Conservation (phyloP, 2,329 filamentous ascomycete species). For the Nigrospora oryzae region DNA sequence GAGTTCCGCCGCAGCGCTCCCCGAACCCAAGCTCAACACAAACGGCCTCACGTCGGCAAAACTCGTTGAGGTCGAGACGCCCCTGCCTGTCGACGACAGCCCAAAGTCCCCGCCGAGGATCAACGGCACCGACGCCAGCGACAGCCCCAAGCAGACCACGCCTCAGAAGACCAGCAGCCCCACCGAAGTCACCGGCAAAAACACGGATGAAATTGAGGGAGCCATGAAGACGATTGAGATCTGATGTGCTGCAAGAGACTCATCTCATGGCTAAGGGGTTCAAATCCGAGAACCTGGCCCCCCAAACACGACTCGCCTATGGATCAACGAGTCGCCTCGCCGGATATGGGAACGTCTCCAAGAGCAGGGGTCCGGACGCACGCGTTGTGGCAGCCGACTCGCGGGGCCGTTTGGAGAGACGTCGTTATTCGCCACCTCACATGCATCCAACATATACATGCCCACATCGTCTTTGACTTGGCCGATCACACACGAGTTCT, state of each 20-base stretch:
- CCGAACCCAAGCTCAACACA: conserved; percentile 12
- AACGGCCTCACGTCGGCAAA: conserved; percentile 35
- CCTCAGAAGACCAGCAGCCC: conserved; percentile 24
- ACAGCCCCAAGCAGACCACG: conserved; percentile 29
- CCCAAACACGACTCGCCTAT: not conserved
- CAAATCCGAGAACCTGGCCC: not conserved
- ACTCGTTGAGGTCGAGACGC: conserved; percentile 49
- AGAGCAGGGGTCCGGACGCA: too few relatives aligned
- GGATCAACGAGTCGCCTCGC: not conserved
- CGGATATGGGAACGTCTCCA: conserved; percentile 9
- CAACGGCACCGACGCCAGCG: conserved; percentile 22
- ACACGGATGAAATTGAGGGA: conserved; percentile 34
- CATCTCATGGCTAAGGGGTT: not conserved
- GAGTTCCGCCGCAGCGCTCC: conserved; percentile 12
- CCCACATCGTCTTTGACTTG: conserved; percentile 4
- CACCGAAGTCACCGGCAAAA: conserved; percentile 29
- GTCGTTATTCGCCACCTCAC: too few relatives aligned
- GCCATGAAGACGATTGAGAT: conserved; percentile 57
- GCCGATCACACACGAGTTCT: not conserved
- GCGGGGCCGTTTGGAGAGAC: too few relatives aligned
- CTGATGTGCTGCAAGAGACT: conserved; percentile 25
- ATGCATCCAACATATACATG: too few relatives aligned
- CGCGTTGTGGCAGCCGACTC: too few relatives aligned
- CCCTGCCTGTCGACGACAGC: conserved; percentile 37
- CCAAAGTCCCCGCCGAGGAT: conserved; percentile 19